phyloP scores from a whole-genome alignment of 2,329 filamentous ascomycete genomes.

The Colletotrichum paranaense region DNA sequence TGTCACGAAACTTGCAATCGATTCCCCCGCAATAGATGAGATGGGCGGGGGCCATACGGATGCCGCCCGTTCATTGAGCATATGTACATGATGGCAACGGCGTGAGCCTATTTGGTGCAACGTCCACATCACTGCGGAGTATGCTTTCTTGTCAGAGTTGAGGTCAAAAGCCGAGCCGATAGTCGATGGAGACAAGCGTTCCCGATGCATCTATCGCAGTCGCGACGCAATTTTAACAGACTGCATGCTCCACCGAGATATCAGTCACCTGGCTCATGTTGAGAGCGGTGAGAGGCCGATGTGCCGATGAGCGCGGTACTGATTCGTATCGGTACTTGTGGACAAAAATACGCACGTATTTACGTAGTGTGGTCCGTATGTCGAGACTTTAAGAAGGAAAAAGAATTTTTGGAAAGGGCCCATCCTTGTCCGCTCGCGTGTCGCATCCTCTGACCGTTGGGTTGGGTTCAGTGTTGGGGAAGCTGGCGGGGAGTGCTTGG shows the following conservation, averaged over 20 bases:
- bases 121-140: not conserved
- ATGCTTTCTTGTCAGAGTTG: conserved; percentile 6
- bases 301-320: not conserved
- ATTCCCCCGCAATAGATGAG: not conserved
- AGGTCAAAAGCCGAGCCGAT: conserved; percentile 20
- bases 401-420: not conserved
- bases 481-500: conserved; percentile 28
- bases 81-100: not conserved
- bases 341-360: conserved; percentile 2
- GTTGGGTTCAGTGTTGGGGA: conserved; percentile 26
- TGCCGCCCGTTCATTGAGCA: not conserved
- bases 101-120: not conserved
- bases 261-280: conserved; percentile 32
- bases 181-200: conserved; percentile 9
- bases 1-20: not conserved
- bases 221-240: not conserved
- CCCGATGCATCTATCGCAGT: conserved; percentile 3
- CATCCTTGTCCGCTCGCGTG: conserved; percentile 35
- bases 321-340: conserved; percentile 7
- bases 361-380: not conserved
- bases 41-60: not conserved
- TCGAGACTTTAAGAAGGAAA: not conserved
- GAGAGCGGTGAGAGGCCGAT: conserved; percentile 28
- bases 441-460: conserved; percentile 27
- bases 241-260: conserved; percentile 8